A percentile compares a stretch with the other conserved stretches of the same genome.
Evolutionary conservation across 192 early-diverging fungal genomes (phyloP).

Genomic region (Jimgerdemannia flammicorona): DNA sequence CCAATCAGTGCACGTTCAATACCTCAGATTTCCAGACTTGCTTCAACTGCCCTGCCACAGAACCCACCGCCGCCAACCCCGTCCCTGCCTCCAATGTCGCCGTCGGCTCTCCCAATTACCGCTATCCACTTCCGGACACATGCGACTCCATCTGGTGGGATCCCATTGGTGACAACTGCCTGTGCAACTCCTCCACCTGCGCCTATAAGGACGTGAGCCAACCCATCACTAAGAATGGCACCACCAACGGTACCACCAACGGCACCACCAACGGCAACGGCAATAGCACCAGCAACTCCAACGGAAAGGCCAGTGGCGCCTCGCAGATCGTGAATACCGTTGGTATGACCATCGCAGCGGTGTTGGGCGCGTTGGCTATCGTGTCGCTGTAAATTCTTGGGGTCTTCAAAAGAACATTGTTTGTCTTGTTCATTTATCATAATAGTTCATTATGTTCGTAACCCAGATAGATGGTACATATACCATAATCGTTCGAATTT

Average conservation of each 20-base stretch:
- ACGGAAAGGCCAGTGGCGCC: no score
- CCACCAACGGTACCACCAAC: background rate
- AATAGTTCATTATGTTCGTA: no score
- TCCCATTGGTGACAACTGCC: constrained; percentile 50
- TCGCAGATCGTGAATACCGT: background rate
- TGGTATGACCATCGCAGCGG: background rate
- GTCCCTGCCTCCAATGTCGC: constrained; percentile 29
- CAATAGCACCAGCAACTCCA: background rate
- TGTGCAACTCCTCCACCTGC: constrained; percentile 53
- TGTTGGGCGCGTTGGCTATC: background rate
- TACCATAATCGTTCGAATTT: no score
- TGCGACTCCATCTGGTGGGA: constrained; percentile 73
- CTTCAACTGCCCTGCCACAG: constrained; percentile 45
- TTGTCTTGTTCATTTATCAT: no score
- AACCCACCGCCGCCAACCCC: constrained; percentile 37
- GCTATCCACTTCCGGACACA: constrained; percentile 48
- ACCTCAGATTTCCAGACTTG: constrained; percentile 48
- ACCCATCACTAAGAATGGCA: background rate
- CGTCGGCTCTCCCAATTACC: constrained; percentile 23
- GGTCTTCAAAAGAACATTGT: no score
- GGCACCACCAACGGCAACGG: background rate
- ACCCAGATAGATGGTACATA: no score
- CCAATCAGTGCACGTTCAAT: constrained; percentile 46
- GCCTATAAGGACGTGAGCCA: constrained; percentile 44
- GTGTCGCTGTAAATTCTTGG: background rate